These are phyloP conservation scores for Russula lepida DNA, from an alignment of 768 basidiomycete genomes.

Conservation along the genomic window DNA sequence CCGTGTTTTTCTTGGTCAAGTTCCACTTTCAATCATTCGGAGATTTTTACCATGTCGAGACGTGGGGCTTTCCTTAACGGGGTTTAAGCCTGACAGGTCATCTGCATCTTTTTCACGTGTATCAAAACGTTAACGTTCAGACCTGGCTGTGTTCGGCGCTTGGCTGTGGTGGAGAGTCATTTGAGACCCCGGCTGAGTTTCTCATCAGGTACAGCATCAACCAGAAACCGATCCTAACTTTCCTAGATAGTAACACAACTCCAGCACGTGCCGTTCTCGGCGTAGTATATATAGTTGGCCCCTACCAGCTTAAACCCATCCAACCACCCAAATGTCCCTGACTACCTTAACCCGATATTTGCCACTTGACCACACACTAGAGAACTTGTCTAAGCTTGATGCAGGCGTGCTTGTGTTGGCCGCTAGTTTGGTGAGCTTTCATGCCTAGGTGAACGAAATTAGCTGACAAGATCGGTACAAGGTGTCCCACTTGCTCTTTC, in stretches of 20 bases:
- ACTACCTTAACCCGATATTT: not conserved
- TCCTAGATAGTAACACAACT: not conserved
- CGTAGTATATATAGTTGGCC: not conserved
- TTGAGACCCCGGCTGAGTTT: not conserved
- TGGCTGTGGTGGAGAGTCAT: too few species aligned
- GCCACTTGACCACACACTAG: too few species aligned
- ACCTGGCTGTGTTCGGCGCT: too few species aligned
- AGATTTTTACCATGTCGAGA: too few species aligned
- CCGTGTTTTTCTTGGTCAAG: not conserved
- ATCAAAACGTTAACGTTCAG: too few species aligned
- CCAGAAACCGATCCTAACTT: not conserved
- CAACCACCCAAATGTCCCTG: slow-evolving; percentile 31
- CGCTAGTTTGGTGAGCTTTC: not conserved
- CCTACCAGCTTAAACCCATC: slow-evolving; percentile 9
- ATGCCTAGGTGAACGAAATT: too few species aligned
- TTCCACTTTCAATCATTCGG: too few species aligned
- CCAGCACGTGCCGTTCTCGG: not conserved
- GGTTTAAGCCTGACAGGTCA: too few species aligned
- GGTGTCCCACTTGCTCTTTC: slow-evolving; percentile 3
- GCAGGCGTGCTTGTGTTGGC: not conserved
- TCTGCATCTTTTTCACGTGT: too few species aligned
- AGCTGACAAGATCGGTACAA: not conserved
- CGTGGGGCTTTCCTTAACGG: too few species aligned
- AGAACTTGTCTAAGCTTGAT: not conserved
- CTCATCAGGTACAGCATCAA: not conserved